Conservation (phyloP, 1,284 basidiomycete genomes). For the Xerocomus minutiporus region DNA sequence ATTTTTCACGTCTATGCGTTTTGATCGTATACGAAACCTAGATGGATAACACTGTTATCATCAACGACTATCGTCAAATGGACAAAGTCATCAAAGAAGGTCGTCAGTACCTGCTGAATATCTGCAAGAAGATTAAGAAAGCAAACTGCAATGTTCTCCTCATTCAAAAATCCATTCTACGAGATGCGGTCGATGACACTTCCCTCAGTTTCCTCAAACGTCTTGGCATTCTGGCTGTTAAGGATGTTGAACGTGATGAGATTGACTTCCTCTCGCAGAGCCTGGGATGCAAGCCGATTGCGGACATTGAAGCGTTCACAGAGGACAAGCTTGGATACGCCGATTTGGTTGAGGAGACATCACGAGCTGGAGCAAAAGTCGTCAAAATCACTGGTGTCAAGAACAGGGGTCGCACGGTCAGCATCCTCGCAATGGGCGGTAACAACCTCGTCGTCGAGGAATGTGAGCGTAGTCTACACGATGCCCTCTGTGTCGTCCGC, state of each 20-base stretch:
- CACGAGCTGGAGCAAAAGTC: conserved; percentile 83
- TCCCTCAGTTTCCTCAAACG: conserved; percentile 99
- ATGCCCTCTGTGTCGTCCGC: conserved; percentile 96
- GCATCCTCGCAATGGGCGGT: conserved; percentile 91
- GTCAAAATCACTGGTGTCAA: conserved; percentile 95
- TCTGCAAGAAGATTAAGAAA: conserved; percentile 99
- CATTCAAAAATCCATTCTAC: conserved; percentile 98
- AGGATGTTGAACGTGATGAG: conserved; percentile 98
- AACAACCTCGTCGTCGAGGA: conserved; percentile 96
- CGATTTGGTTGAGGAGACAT: conserved; percentile 91
- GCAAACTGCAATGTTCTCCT: conserved; percentile 98
- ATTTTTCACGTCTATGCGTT: background rate
- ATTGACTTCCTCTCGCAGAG: conserved; percentile 97
- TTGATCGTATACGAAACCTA: conserved; percentile 31
- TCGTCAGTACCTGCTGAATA: conserved; percentile 94
- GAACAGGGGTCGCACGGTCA: conserved; percentile 93
- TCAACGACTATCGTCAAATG: conserved; percentile 99
- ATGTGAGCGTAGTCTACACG: conserved; percentile 94
- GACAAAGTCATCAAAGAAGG: conserved; percentile 99
- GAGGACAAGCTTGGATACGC: conserved; percentile 98
- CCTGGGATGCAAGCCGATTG: conserved; percentile 92
- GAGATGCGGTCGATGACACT: conserved; percentile 97
- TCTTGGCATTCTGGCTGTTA: conserved; percentile 95
- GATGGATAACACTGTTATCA: conserved; percentile 99
- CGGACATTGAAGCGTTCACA: conserved; percentile 98